These are phyloP conservation scores for Penicillium hordei DNA, from an alignment of 2,329 filamentous ascomycete genomes.

Conservation along the genomic window DNA sequence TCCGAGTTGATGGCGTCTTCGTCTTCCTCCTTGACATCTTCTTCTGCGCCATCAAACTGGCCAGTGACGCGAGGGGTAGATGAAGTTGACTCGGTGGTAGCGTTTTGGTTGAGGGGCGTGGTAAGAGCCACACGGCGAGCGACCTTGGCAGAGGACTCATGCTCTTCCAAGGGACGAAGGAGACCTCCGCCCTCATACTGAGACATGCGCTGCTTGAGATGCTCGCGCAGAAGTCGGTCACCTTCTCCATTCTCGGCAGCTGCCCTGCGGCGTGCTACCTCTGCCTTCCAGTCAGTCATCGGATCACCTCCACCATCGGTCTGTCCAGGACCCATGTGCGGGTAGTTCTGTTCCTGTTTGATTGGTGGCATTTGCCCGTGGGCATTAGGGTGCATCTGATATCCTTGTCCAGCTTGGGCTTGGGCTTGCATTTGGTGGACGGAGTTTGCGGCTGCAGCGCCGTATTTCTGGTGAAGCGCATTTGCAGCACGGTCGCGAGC, in stretches of 20 bases:
- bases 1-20: conserved; percentile 99
- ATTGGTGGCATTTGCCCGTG: conserved; percentile 45
- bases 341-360: conserved; percentile 41
- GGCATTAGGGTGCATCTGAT: conserved; percentile 28
- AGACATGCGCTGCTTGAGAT: conserved; percentile 43
- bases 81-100: conserved; percentile 8
- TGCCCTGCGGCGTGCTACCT: conserved; percentile 46
- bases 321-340: conserved; percentile 57
- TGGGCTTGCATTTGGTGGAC: conserved; percentile 47
- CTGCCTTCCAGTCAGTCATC: conserved; percentile 54
- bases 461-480: conserved; percentile 52
- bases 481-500: conserved; percentile 57
- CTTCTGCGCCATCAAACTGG: conserved; percentile 59
- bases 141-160: conserved; percentile 33
- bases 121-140: conserved; percentile 39
- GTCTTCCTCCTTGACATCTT: conserved; percentile 63
- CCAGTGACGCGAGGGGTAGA: conserved; percentile 25
- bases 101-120: conserved; percentile 8
- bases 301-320: conserved; percentile 68
- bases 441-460: conserved; percentile 43
- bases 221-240: conserved; percentile 44
- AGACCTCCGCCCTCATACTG: conserved; percentile 49
- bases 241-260: conserved; percentile 39
- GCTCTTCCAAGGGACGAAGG: conserved; percentile 45
- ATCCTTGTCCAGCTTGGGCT: conserved; percentile 38